Percentiles rank a stretch among this genome's conserved stretches.
These are phyloP conservation scores for Epichloe typhina DNA, from an alignment of 2,329 filamentous ascomycete species.

Conservation along the genomic window DNA sequence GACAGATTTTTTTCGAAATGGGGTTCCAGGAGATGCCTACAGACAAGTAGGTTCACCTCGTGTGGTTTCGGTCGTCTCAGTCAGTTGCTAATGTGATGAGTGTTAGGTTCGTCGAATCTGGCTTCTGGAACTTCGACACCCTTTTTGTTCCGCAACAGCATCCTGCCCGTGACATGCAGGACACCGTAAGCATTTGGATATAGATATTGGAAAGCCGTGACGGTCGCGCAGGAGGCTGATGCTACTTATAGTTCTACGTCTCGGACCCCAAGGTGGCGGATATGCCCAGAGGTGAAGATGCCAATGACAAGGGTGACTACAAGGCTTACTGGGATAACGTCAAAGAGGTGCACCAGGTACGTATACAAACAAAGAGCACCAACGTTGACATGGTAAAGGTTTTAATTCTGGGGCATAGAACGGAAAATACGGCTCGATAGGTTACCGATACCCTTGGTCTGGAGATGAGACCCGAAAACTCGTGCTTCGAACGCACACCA, in stretches of 20 bases:
- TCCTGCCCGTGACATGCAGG: constrained; percentile 90
- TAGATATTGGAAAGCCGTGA: not conserved
- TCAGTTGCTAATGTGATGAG: not conserved
- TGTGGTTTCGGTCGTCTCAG: too few relatives aligned
- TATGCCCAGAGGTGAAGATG: constrained; percentile 36
- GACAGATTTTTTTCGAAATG: constrained; percentile 98
- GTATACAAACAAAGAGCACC: not conserved
- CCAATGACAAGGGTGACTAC: constrained; percentile 50
- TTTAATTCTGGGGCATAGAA: constrained; percentile 21
- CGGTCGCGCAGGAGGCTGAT: not conserved
- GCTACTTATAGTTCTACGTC: constrained; percentile 59
- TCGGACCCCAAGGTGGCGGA: constrained; percentile 74
- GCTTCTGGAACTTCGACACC: constrained; percentile 96
- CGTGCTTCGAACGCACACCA: constrained; percentile 92
- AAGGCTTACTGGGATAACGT: constrained; percentile 82
- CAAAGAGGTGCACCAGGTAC: constrained; percentile 61
- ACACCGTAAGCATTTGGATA: constrained; percentile 40
- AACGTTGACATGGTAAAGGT: not conserved
- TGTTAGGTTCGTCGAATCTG: constrained; percentile 66
- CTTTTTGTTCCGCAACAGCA: constrained; percentile 94
- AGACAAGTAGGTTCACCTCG: constrained; percentile 35
- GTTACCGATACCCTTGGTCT: constrained; percentile 91
- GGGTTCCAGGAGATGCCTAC: constrained; percentile 98
- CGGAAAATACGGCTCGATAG: constrained; percentile 88
- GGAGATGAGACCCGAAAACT: constrained; percentile 72